Evolutionary conservation across 2,329 filamentous ascomycete genomes (phyloP).

Genomic region (Hansfordia pulvinata): DNA sequence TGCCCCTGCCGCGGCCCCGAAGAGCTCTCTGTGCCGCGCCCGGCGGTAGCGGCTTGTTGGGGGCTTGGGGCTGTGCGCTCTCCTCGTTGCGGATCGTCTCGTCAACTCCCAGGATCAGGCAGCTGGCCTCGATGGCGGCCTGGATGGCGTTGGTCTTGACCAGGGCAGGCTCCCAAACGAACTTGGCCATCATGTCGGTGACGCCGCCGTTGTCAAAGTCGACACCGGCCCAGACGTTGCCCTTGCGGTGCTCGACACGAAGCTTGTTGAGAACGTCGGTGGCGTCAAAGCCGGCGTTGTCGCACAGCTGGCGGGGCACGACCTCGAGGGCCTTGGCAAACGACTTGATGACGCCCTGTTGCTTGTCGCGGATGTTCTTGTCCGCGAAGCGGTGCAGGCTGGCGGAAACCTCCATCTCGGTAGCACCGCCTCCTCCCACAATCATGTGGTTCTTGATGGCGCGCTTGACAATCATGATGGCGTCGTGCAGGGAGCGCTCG

Average conservation of each 20-base stretch:
- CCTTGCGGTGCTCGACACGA: constrained; percentile 90
- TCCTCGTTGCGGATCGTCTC: constrained; percentile 99
- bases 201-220: constrained; percentile 91
- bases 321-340: constrained; percentile 96
- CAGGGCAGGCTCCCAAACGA: constrained; percentile 94
- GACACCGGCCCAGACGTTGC: constrained; percentile 86
- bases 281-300: constrained; percentile 96
- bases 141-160: constrained; percentile 97
- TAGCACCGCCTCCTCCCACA: constrained; percentile 86
- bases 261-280: constrained; percentile 96
- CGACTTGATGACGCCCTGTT: constrained; percentile 93
- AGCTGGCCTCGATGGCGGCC: constrained; percentile 88
- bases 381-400: constrained; percentile 90
- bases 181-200: constrained; percentile 84
- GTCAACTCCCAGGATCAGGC: constrained; percentile 89
- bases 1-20: constrained; percentile 69
- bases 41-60: constrained; percentile 58
- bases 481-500: constrained; percentile 92
- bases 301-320: constrained; percentile 91
- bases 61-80: constrained; percentile 71
- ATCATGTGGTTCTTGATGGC: constrained; percentile 90
- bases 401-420: constrained; percentile 92
- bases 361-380: constrained; percentile 84
- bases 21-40: constrained; percentile 83
- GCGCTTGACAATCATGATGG: constrained; percentile 99